A percentile compares a stretch with the other conserved stretches of the same genome.
phyloP scores from a whole-genome alignment of 2,329 filamentous ascomycete species.

The Clonostachys sp. region DNA sequence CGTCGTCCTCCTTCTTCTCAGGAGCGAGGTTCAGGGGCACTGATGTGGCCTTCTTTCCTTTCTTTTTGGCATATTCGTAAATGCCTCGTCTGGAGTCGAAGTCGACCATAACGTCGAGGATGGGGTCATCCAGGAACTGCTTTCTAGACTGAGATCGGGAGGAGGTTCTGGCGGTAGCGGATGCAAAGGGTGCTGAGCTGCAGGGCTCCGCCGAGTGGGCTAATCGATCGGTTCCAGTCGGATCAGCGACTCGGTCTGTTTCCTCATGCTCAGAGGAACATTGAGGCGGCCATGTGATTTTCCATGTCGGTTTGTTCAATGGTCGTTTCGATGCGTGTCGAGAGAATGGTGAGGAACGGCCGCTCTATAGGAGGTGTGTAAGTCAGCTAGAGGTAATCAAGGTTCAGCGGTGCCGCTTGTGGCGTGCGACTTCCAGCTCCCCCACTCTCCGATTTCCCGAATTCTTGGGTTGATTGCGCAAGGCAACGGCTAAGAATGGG shows the following conservation, averaged over 20 bases:
- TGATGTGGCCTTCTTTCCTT: conserved; percentile 43
- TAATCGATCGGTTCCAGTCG: conserved; percentile 16
- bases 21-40: conserved; percentile 10
- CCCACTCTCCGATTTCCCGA: too few relatives aligned
- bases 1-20: conserved; percentile 18
- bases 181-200: too few relatives aligned
- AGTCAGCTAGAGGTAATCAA: not conserved
- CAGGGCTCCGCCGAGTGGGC: conserved; percentile 14
- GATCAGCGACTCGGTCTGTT: conserved; percentile 16
- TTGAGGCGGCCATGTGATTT: too few relatives aligned
- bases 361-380: too few relatives aligned
- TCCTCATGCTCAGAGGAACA: too few relatives aligned
- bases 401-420: not conserved
- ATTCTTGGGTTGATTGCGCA: too few relatives aligned
- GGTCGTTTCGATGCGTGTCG: too few relatives aligned
- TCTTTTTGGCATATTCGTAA: conserved; percentile 50
- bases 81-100: conserved; percentile 50
- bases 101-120: conserved; percentile 44
- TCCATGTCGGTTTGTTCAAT: too few relatives aligned
- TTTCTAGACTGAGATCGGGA: too few relatives aligned
- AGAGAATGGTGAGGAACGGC: too few relatives aligned
- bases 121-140: conserved; percentile 27
- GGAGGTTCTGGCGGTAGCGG: too few relatives aligned
- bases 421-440: not conserved
- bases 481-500: not conserved